Percentiles rank a stretch among this genome's conserved stretches.
These are phyloP conservation scores for Lodderomyces theae DNA, from an alignment of 1,139 yeast species.

Conservation along the genomic window DNA sequence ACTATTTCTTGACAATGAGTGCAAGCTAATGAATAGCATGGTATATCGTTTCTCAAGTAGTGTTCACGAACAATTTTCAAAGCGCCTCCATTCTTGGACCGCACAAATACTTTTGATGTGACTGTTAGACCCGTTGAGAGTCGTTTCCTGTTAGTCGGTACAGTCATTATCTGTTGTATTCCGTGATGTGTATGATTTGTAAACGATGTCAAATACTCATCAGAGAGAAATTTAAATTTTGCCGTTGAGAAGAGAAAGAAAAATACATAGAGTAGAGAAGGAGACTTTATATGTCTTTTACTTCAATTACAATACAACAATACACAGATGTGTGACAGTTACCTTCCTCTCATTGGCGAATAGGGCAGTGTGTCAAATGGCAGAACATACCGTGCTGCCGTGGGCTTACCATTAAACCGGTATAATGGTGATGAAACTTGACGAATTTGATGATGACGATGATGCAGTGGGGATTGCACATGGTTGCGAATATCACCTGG, in stretches of 20 bases:
- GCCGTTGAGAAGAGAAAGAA: too few relatives aligned
- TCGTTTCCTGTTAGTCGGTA: slow-evolving; percentile 37
- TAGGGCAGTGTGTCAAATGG: not conserved
- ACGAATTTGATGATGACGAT: not conserved
- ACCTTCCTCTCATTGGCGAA: not conserved
- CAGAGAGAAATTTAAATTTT: too few relatives aligned
- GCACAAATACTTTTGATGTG: slow-evolving; percentile 87
- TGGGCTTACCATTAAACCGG: not conserved
- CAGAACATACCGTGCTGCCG: not conserved
- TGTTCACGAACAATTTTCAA: slow-evolving; percentile 92
- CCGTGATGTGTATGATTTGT: too few relatives aligned
- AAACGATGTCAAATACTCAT: too few relatives aligned
- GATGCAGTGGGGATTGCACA: not conserved
- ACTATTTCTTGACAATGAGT: slow-evolving; percentile 55
- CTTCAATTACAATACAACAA: not conserved
- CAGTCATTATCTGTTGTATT: too few relatives aligned
- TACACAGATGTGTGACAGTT: not conserved
- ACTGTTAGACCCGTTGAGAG: slow-evolving; percentile 61
- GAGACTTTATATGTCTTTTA: too few relatives aligned
- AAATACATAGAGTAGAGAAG: not conserved
- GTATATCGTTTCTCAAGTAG: slow-evolving; percentile 86
- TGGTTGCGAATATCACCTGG: not conserved
- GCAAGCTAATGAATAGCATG: slow-evolving; percentile 80
- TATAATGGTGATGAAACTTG: not conserved
- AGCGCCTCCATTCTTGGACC: slow-evolving; percentile 88